phyloP scores from a whole-genome alignment of 352 stramenopile species.

The Albugo candida region DNA sequence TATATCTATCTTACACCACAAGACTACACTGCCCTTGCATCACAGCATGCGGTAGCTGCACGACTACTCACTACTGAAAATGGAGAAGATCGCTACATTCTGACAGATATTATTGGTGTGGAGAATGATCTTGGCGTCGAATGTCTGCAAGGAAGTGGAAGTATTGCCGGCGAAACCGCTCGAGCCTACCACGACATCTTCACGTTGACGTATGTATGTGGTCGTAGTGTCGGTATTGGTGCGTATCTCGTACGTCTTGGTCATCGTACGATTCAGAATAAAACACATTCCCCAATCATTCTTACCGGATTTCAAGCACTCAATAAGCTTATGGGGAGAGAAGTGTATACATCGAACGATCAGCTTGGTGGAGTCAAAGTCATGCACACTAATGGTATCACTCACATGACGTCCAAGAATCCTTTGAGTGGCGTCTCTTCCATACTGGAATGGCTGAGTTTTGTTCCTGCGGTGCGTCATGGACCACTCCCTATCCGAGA shows the following conservation, averaged over 20 bases:
- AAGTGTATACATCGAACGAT: constrained; percentile 99
- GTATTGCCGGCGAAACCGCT: constrained; percentile 98
- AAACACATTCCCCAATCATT: constrained; percentile 94
- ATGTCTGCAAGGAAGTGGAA: constrained; percentile 96
- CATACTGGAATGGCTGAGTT: constrained; percentile 97
- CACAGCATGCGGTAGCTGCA: constrained; percentile 80
- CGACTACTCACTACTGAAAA: constrained; percentile 34
- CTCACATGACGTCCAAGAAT: constrained; percentile 92
- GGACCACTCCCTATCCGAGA: constrained; percentile 71
- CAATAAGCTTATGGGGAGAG: constrained; percentile 99
- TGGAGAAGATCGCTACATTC: constrained; percentile 81
- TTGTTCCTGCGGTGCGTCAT: constrained; percentile 86
- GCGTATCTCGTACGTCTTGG: constrained; percentile 98
- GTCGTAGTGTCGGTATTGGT: constrained; percentile 97
- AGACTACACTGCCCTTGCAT: constrained; percentile 86
- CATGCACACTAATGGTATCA: constrained; percentile 99
- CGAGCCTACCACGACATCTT: constrained; percentile 98
- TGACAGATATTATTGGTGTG: constrained; percentile 96
- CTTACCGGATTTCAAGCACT: constrained; percentile 99
- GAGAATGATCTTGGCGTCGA: constrained; percentile 98
- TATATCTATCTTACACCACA: constrained; percentile 94
- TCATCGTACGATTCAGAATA: constrained; percentile 98
- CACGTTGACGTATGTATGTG: constrained; percentile 98
- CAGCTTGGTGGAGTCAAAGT: constrained; percentile 98
- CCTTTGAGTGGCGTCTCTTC: constrained; percentile 90